Evolutionary conservation across 2,329 filamentous ascomycete species (phyloP).

Genomic region (Penicillium sp.): DNA sequence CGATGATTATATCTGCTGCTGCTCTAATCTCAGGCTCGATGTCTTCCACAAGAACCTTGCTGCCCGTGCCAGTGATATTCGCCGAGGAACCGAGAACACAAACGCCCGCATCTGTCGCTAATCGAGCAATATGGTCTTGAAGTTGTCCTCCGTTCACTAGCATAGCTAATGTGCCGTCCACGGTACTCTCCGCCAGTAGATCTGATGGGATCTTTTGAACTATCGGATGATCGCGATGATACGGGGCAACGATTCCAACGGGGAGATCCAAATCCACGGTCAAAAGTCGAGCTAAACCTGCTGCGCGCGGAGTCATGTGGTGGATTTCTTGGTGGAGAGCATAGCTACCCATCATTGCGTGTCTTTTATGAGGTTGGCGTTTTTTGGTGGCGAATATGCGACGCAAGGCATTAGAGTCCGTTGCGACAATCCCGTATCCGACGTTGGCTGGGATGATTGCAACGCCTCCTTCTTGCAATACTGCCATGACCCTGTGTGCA

Average conservation of each 20-base stretch:
- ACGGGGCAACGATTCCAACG: slow-evolving; percentile 24
- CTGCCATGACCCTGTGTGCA: slow-evolving; percentile 17
- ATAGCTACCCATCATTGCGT: slow-evolving; percentile 28
- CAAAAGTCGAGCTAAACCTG: slow-evolving; percentile 18
- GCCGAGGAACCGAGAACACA: slow-evolving; percentile 29
- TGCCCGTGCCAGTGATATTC: slow-evolving; percentile 29
- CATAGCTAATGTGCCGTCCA: slow-evolving; percentile 25
- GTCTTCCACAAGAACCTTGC: slow-evolving; percentile 25
- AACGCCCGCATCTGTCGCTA: slow-evolving; percentile 18
- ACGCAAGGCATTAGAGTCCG: slow-evolving; percentile 16
- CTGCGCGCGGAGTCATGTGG: slow-evolving; percentile 11
- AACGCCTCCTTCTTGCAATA: slow-evolving; percentile 22
- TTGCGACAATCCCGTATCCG: slow-evolving; percentile 25
- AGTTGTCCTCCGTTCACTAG: slow-evolving; percentile 25
- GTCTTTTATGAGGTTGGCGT: slow-evolving; percentile 21
- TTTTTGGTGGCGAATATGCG: slow-evolving; percentile 19
- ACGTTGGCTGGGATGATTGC: slow-evolving; percentile 26
- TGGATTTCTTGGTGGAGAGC: slow-evolving; percentile 23
- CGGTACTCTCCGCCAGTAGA: slow-evolving; percentile 13
- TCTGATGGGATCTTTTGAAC: slow-evolving; percentile 15
- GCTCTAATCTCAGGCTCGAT: slow-evolving; percentile 27
- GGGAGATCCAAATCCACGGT: slow-evolving; percentile 25
- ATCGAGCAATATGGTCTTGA: slow-evolving; percentile 23
- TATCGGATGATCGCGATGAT: slow-evolving; percentile 19
- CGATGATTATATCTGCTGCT: slow-evolving; percentile 28